Base-by-base conservation (phyloP, 352 stramenopile species). In the Phytophthora pseudosyringae region DNA sequence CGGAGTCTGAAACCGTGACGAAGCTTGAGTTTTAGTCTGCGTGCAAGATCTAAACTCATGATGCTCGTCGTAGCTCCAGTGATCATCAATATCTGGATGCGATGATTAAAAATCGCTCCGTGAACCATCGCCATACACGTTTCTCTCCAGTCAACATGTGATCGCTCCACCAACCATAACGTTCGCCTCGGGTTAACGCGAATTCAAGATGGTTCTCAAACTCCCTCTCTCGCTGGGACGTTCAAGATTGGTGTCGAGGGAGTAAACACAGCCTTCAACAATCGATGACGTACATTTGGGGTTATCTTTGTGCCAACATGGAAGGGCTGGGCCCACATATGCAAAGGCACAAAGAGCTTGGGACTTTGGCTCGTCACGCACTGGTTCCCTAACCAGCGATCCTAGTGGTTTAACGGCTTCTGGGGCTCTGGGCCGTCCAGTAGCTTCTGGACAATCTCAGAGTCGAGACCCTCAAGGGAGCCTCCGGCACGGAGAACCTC, bases 51-150 rank as follows among this genome's bases (percentile, higher is more conserved):
- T 21, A 44, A 10, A 10, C 38, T 44, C 12, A 44, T 41, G 1
- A 0, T 35, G 10, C n/a, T n/a, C n/a, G n/a, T 35, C 31, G 57
- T 58, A 3, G 68, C 61, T n/a, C 60, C 67, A 2, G 67, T 52
- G 38, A 67, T 50, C 2, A 74, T 26, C 3, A 70, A 18, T 3
- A 70, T 58, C 3, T 10, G 12, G 0, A 29, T 16, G 4, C 55
- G 36, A n/a, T 36, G 35, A 29, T 74, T 50, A 26, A 59, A 66
- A 0, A 76, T 45, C 0, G 57, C 62, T 21, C 67, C 67, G 53
- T 62, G 18, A 11, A 41, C 54, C 41, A 54, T 32, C 12, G 41
- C 54, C 33, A 39, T 53, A 9, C 25, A 16, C 44, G 16, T 18
- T 40, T 38, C 7, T 44, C 21, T 4, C 47, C 43, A 10, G 47